Conservation (phyloP, 2,329 filamentous ascomycete species). For the Trichoderma brevicompactum region DNA sequence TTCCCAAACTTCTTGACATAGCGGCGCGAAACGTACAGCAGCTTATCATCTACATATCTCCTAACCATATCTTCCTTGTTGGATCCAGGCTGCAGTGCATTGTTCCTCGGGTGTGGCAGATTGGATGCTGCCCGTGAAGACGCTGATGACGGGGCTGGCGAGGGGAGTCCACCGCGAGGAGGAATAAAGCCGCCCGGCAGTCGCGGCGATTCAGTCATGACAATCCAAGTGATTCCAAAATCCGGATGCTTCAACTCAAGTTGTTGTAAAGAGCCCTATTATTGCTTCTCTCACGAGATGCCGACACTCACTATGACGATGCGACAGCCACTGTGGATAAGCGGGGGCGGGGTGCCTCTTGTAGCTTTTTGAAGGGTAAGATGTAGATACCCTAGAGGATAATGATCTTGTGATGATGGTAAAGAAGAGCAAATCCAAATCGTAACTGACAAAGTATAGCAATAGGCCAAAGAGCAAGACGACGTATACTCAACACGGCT, state of each 20-base stretch:
- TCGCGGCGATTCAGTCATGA: constrained; percentile 8
- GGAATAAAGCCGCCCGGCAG: constrained; percentile 59
- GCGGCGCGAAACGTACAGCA: constrained; percentile 59
- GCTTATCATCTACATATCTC: constrained; percentile 58
- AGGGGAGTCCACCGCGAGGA: constrained; percentile 50
- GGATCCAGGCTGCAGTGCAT: constrained; percentile 59
- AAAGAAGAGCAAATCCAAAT: too few relatives aligned
- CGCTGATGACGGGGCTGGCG: constrained; percentile 57
- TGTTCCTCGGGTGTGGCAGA: constrained; percentile 60
- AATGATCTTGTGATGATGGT: background rate
- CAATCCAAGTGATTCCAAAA: background rate
- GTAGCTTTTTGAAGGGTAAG: background rate
- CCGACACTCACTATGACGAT: constrained; percentile 15
- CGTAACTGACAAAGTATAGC: too few relatives aligned
- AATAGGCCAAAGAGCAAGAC: too few relatives aligned
- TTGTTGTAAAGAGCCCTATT: background rate
- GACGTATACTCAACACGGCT: too few relatives aligned
- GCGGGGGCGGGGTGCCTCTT: constrained; percentile 14
- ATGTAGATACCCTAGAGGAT: constrained; percentile 6
- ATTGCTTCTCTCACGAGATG: background rate
- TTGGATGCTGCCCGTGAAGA: constrained; percentile 47
- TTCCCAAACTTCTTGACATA: constrained; percentile 63
- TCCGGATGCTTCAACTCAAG: background rate
- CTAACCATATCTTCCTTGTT: constrained; percentile 64
- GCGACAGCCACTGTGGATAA: background rate